Conservation (phyloP, 805 yeast species). For the Kodamaea sagamina region DNA sequence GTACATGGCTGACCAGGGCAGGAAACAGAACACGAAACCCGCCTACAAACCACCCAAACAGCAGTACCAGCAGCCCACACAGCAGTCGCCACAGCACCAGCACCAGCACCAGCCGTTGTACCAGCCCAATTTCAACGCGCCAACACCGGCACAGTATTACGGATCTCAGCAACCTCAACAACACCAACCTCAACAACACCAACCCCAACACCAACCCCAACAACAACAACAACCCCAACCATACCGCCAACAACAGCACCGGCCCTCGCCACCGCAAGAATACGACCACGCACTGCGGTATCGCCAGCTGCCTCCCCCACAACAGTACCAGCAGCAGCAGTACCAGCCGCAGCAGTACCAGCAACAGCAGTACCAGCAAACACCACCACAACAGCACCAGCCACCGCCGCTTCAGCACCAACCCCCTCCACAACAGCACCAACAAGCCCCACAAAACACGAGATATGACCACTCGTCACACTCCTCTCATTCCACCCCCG, state of each 20-base stretch:
- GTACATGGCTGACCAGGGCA: slow-evolving; percentile 24
- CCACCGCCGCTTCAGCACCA: slow-evolving; percentile 15
- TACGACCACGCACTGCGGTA: slow-evolving; percentile 11
- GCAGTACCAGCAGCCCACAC: slow-evolving; percentile 11
- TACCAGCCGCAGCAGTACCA: slow-evolving; percentile 14
- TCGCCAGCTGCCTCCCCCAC: slow-evolving; percentile 15
- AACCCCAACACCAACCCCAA: slow-evolving; percentile 4
- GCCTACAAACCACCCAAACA: slow-evolving; percentile 10
- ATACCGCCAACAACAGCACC: slow-evolving; percentile 2
- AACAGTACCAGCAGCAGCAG: slow-evolving; percentile 15
- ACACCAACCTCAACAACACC: slow-evolving; percentile 8
- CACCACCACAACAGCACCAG: slow-evolving; percentile 19
- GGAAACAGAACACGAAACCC: slow-evolving; percentile 6
- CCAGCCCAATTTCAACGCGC: slow-evolving; percentile 4
- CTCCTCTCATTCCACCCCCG: slow-evolving; percentile 15
- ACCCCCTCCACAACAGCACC: slow-evolving; percentile 14
- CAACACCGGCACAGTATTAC: slow-evolving; percentile 15
- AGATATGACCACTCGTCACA: slow-evolving; percentile 14
- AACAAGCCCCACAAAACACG: too few species aligned
- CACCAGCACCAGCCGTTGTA: slow-evolving; percentile 6
- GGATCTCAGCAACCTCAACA: slow-evolving; percentile 12
- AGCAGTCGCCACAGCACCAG: slow-evolving; percentile 11
- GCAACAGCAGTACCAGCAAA: slow-evolving; percentile 17
- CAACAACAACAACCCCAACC: slow-evolving; percentile 5
- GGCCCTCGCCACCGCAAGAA: slow-evolving; percentile 11